phyloP scores from a whole-genome alignment of 495 filamentous ascomycete species.

The Aspergillus sclerotiicarbonarius region DNA sequence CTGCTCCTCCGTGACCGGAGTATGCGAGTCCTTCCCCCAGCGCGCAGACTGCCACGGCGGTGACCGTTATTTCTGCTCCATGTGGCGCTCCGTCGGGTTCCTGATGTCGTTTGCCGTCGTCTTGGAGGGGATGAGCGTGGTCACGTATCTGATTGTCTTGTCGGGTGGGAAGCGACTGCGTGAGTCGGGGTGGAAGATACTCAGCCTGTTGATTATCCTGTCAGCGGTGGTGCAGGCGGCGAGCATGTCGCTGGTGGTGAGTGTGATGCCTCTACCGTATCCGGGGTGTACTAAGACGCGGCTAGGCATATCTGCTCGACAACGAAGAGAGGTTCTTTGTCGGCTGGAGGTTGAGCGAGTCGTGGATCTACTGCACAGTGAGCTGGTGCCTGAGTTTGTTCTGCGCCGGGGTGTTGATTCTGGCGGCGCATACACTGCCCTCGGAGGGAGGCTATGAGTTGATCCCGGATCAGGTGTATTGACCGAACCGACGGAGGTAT shows the following conservation, averaged over 20 bases:
- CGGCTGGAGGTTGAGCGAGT: constrained; percentile 78
- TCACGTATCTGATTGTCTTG: constrained; percentile 72
- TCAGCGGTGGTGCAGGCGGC: constrained; percentile 62
- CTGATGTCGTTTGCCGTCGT: constrained; percentile 79
- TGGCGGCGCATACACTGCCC: constrained; percentile 65
- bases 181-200: constrained; percentile 73
- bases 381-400: constrained; percentile 67
- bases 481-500: background rate
- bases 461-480: constrained; percentile 48
- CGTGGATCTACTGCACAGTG: constrained; percentile 73
- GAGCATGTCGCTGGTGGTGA: constrained; percentile 76
- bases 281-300: background rate
- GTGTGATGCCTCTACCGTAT: constrained; percentile 28
- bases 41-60: constrained; percentile 65
- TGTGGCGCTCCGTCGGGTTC: constrained; percentile 88
- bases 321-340: constrained; percentile 82
- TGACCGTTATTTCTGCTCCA: constrained; percentile 78
- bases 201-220: constrained; percentile 60
- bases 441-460: constrained; percentile 84
- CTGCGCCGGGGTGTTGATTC: constrained; percentile 57
- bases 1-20: constrained; percentile 65
- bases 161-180: constrained; percentile 73
- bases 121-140: constrained; percentile 68
- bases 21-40: constrained; percentile 58
- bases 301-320: constrained; percentile 76